Base-by-base conservation (phyloP, 306 rosid species). In the Trifolium repens region DNA sequence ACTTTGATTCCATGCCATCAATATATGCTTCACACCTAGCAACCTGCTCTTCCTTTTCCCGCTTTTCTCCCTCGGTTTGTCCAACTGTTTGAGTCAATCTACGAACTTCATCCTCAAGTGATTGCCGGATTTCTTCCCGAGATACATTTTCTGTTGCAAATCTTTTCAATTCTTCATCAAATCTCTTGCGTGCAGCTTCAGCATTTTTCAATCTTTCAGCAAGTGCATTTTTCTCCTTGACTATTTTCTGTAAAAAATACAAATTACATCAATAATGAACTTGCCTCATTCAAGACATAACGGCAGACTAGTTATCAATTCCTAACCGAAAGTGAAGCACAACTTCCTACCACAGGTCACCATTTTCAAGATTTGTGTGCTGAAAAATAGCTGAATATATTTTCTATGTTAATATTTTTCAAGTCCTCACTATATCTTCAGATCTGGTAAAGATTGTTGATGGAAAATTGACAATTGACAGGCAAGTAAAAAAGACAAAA, bases 11-110 rank as follows among this genome's bases (percentile, higher is more conserved):
- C 99, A 96, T 96, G 87, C 91, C 96, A 82, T 96, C 97, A 80
- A 96, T 96, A 81, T 88, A 96, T 43, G 91, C 97, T 86, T 96
- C 99, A 73, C 96, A 96, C 79, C 98, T 90, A 71, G 96, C 90
- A 84, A 96, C 88, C 81, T 96, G 99, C 79, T 92, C 93, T 75
- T 96, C 99, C 89, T 96, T 96, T 82, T 92, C 99, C 77, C 92
- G 80, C 81, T 92, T 96, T 78, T 92, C 98, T 83, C 93, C 98
- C 87, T 90, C 96, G 5, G 97, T 92, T 81, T 96, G 98, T 62
- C 96, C 98, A 76, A 96, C 99, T 72, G 99, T 92, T 68, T 96
- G 91, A 59, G 96, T 96, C 85, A 96, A 70, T 74, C 92, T 82
- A 40, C 88, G 90, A 80, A 96, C 90, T 88, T 96, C 99, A 79